Conservation (phyloP, 192 early-diverging fungal genomes). For the Haplosporangium gracile region DNA sequence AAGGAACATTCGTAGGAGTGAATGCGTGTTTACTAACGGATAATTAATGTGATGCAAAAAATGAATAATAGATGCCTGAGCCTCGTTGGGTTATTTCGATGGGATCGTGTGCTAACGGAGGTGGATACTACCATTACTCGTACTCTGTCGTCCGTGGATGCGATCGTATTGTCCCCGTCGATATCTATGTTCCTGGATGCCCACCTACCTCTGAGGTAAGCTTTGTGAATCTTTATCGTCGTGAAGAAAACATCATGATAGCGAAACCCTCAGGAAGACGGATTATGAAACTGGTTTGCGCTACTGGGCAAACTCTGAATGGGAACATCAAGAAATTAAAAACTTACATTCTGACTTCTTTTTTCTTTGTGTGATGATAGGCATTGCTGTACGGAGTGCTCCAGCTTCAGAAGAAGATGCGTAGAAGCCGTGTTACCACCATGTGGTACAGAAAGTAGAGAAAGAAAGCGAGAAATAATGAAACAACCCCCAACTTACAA, state of each 20-base stretch:
- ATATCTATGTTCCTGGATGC: conserved; percentile 98
- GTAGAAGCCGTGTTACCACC: conserved; percentile 79
- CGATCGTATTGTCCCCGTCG: conserved; percentile 94
- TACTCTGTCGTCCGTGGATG: conserved; percentile 96
- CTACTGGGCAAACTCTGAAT: neutral
- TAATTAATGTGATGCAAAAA: neutral
- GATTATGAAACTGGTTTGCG: neutral
- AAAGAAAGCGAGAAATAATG: conserved; percentile 25
- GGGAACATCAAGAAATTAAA: neutral
- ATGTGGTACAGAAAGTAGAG: conserved; percentile 74
- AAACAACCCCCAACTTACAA: neutral
- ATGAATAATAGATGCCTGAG: conserved; percentile 84
- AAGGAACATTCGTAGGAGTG: no score
- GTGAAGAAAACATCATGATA: neutral
- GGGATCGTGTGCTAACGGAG: conserved; percentile 97
- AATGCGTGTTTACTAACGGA: neutral
- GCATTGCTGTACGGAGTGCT: conserved; percentile 97
- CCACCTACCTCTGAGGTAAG: conserved; percentile 91
- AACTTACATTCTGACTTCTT: neutral
- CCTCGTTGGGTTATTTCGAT: conserved; percentile 99
- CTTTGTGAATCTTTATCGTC: neutral
- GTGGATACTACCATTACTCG: conserved; percentile 99
- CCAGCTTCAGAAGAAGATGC: conserved; percentile 99
- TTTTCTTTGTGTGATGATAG: conserved; percentile 9
- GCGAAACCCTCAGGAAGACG: no score